Percentiles rank a stretch among this genome's conserved stretches.
These are phyloP conservation scores for Draba incana DNA, from an alignment of 345 rosid genomes.

Conservation along the genomic window DNA sequence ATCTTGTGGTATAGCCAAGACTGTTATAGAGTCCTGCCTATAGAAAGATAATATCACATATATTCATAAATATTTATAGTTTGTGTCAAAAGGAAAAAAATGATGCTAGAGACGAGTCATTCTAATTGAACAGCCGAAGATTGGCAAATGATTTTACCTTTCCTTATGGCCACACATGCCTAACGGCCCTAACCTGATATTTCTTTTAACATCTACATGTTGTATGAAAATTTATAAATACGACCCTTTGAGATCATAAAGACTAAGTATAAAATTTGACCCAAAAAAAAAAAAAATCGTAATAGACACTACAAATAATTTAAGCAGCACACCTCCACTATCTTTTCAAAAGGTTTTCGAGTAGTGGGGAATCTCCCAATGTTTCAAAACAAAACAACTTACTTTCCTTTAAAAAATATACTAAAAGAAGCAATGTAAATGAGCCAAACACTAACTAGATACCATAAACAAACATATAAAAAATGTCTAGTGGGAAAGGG, in stretches of 20 bases:
- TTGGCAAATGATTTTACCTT: background rate
- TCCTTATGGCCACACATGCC: conserved; percentile 3
- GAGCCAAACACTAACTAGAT: conserved; percentile 35
- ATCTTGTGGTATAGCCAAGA: background rate
- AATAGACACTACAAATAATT: conserved; percentile 14
- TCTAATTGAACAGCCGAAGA: background rate
- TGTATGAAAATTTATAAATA: conserved; percentile 1
- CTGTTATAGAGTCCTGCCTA: background rate
- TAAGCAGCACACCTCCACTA: conserved; percentile 41
- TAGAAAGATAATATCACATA: background rate
- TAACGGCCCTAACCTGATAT: conserved; percentile 2
- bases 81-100: background rate
- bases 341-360: conserved; percentile 26
- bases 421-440: conserved; percentile 31
- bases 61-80: conserved; percentile 8
- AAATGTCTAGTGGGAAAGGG: conserved; percentile 39
- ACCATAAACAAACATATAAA: conserved; percentile 35
- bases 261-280: conserved; percentile 17
- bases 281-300: too few relatives aligned
- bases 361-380: conserved; percentile 44
- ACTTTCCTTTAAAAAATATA: conserved; percentile 19
- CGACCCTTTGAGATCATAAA: conserved; percentile 34
- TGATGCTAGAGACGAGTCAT: background rate
- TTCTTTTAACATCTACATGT: background rate
- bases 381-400: conserved; percentile 36